Evolutionary conservation across 257 asterid genomes (phyloP).

Genomic region (Jaltomata sinuosa): DNA sequence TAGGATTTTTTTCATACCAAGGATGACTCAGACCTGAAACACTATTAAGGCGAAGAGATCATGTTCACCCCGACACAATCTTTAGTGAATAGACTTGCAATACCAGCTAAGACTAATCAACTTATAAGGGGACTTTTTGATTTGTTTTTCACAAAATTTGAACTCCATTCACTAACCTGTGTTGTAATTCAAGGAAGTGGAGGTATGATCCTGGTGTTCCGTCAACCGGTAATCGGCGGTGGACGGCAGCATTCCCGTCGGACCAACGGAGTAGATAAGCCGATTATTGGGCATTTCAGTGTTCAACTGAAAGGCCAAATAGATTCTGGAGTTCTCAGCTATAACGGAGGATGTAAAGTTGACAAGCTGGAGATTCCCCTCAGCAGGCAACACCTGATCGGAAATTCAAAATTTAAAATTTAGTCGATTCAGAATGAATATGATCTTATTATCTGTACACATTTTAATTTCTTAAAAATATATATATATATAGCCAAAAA

Average conservation of each 20-base stretch:
- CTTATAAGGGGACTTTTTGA: background rate
- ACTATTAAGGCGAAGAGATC: background rate
- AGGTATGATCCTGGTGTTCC: constrained; percentile 31
- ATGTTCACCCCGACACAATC: background rate
- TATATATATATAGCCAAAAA: too few relatives aligned
- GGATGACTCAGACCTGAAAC: background rate
- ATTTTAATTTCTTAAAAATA: background rate
- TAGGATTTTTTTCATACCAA: background rate
- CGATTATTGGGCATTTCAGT: constrained; percentile 26
- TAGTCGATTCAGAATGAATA: background rate
- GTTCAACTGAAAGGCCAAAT: constrained; percentile 49
- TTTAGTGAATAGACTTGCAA: background rate
- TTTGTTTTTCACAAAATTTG: background rate
- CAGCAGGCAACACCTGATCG: constrained; percentile 29
- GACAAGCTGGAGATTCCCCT: constrained; percentile 28
- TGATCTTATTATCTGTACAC: background rate
- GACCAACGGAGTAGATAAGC: constrained; percentile 69
- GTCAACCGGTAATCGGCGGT: constrained; percentile 17
- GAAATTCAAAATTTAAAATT: background rate
- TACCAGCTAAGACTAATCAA: background rate
- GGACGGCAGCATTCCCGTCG: constrained; percentile 24
- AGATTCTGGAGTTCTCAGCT: constrained; percentile 25
- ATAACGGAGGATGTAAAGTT: constrained; percentile 37
- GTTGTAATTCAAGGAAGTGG: constrained; percentile 42
- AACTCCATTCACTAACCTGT: constrained; percentile 41